phyloP scores from a whole-genome alignment of 2,329 filamentous ascomycete genomes.

The Trichoderma sp. region DNA sequence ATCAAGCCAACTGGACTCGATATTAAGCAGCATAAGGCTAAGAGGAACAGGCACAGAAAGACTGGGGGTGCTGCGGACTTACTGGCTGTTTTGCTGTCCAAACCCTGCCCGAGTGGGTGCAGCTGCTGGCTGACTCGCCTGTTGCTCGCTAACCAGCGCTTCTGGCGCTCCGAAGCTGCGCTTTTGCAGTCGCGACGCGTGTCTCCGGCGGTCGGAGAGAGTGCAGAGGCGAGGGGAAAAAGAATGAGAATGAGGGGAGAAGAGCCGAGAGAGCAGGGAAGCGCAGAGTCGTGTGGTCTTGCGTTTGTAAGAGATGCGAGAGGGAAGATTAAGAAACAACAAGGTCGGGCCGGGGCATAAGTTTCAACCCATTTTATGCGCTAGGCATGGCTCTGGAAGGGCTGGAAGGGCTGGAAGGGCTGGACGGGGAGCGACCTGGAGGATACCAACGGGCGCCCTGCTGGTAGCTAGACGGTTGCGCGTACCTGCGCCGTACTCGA shows the following conservation, averaged over 20 bases:
- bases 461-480: not conserved
- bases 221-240: not conserved
- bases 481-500: not conserved
- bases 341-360: conserved; percentile 5
- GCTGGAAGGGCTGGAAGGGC: not conserved
- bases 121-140: conserved; percentile 15
- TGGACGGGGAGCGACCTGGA: not conserved
- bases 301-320: not conserved
- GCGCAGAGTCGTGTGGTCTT: not conserved
- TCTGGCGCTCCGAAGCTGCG: not conserved
- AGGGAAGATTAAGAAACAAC: not conserved
- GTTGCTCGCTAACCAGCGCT: conserved; percentile 15
- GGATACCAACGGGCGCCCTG: not conserved
- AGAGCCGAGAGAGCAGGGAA: not conserved
- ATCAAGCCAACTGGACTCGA: conserved; percentile 17
- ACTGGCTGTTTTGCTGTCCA: conserved; percentile 2
- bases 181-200: conserved; percentile 14
- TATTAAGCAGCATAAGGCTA: conserved; percentile 17
- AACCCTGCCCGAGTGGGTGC: conserved; percentile 18
- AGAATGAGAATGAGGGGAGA: not conserved
- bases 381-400: not conserved
- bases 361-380: conserved; percentile 21
- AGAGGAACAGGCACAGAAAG: conserved; percentile 4
- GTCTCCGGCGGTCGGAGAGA: not conserved
- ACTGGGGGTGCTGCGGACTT: conserved; percentile 17